Conservation (phyloP, 2,329 filamentous ascomycete species). For the Trichoderma harzianum region DNA sequence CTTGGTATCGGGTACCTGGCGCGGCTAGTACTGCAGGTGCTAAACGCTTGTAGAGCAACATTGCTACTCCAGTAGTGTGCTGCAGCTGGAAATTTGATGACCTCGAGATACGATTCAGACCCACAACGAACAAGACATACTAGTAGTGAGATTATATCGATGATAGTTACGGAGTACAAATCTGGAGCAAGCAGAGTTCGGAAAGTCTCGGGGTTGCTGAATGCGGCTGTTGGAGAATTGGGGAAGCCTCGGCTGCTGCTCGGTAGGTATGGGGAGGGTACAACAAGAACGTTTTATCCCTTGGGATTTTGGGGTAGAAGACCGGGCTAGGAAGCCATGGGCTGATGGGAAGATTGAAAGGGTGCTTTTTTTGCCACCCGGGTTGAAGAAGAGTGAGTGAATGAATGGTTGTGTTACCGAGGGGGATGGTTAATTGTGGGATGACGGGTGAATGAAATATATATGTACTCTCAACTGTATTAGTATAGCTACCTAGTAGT, state of each 20-base stretch:
- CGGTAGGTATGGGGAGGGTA: neutral
- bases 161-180: neutral
- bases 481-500: too few relatives aligned
- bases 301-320: neutral
- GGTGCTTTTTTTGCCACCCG: neutral
- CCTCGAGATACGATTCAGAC: neutral
- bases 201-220: constrained; percentile 15
- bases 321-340: neutral
- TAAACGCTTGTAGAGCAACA: neutral
- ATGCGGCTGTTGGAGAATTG: neutral
- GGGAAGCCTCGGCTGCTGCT: neutral
- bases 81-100: neutral
- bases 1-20: neutral
- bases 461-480: too few relatives aligned
- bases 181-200: neutral
- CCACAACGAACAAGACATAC: neutral
- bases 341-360: neutral
- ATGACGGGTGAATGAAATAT: neutral
- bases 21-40: neutral
- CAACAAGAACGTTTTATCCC: neutral
- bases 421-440: neutral
- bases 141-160: neutral
- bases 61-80: neutral
- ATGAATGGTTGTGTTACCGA: neutral
- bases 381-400: neutral